Evolutionary conservation across 768 basidiomycete genomes (phyloP).

Genomic region (Panus rudis): DNA sequence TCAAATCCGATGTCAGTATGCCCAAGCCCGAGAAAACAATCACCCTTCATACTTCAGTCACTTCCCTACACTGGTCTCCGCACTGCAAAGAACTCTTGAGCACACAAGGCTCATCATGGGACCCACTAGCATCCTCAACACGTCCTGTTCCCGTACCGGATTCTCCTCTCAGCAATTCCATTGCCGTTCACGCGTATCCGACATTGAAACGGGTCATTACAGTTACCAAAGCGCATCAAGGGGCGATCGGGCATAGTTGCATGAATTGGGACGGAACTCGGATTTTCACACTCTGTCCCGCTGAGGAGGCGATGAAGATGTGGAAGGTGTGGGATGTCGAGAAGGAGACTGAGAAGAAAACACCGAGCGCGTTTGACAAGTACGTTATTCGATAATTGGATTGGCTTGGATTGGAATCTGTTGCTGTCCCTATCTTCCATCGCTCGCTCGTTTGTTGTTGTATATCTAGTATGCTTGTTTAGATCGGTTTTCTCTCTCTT

Average conservation of each 20-base stretch:
- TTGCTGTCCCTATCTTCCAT: too few relatives aligned
- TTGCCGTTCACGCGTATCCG: constrained; percentile 49
- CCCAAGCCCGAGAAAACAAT: constrained; percentile 44
- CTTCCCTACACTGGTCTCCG: constrained; percentile 54
- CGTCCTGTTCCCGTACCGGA: constrained; percentile 13
- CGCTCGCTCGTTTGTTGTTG: too few relatives aligned
- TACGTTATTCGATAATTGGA: constrained; percentile 35
- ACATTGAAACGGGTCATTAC: constrained; percentile 44
- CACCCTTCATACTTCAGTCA: constrained; percentile 42
- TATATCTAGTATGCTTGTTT: too few relatives aligned
- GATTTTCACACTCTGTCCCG: constrained; percentile 57
- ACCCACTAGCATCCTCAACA: constrained; percentile 11
- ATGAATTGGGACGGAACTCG: constrained; percentile 56
- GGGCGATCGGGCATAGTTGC: constrained; percentile 52
- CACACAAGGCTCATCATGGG: constrained; percentile 50
- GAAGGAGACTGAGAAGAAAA: constrained; percentile 21
- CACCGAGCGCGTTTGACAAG: constrained; percentile 39
- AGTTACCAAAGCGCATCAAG: constrained; percentile 48
- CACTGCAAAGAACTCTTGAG: constrained; percentile 52
- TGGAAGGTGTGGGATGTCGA: constrained; percentile 55
- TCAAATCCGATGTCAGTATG: constrained; percentile 37
- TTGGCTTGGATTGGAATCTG: too few relatives aligned
- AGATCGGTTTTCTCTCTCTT: too few relatives aligned
- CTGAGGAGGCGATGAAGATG: constrained; percentile 66
- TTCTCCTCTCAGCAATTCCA: constrained; percentile 31